phyloP scores from a whole-genome alignment of 1,284 basidiomycete genomes.

The Papiliotrema terrestris region DNA sequence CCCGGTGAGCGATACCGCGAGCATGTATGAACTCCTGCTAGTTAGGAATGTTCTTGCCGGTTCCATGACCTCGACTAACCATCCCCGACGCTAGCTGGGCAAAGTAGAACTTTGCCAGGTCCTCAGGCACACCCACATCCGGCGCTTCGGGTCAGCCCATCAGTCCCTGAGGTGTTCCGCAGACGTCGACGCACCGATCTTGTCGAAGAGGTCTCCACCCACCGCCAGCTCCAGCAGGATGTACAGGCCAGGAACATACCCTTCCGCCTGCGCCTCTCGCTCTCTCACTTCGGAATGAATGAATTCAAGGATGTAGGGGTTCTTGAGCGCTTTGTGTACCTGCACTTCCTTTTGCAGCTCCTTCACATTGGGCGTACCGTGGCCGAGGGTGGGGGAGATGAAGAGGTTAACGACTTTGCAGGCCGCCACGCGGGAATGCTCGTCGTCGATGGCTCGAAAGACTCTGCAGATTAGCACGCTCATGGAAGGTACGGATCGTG shows the following conservation, averaged over 20 bases:
- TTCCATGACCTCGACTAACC: constrained; percentile 28
- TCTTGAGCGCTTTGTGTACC: constrained; percentile 78
- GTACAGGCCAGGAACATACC: constrained; percentile 70
- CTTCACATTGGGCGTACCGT: constrained; percentile 56
- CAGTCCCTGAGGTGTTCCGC: neutral
- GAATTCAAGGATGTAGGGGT: constrained; percentile 80
- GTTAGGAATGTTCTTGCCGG: neutral
- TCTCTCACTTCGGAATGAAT: constrained; percentile 73
- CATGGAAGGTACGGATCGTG: neutral
- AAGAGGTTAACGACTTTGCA: constrained; percentile 73
- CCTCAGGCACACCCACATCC: constrained; percentile 81
- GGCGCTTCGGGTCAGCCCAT: constrained; percentile 56
- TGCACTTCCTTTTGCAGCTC: constrained; percentile 90
- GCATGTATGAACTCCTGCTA: constrained; percentile 73
- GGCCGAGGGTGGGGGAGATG: constrained; percentile 27
- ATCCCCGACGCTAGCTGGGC: constrained; percentile 77
- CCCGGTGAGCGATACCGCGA: constrained; percentile 91
- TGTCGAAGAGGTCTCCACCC: constrained; percentile 96
- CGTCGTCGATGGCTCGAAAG: constrained; percentile 69
- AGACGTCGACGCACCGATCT: constrained; percentile 66
- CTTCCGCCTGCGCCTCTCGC: constrained; percentile 54
- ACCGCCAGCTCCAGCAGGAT: constrained; percentile 89
- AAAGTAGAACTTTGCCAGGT: constrained; percentile 89
- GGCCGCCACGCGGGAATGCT: constrained; percentile 62
- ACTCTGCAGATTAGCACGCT: constrained; percentile 56